Evolutionary conservation across 2,329 filamentous ascomycete species (phyloP), one percentile per base, ranked within the genome.

Genomic region (Rosellinia necatrix): DNA sequence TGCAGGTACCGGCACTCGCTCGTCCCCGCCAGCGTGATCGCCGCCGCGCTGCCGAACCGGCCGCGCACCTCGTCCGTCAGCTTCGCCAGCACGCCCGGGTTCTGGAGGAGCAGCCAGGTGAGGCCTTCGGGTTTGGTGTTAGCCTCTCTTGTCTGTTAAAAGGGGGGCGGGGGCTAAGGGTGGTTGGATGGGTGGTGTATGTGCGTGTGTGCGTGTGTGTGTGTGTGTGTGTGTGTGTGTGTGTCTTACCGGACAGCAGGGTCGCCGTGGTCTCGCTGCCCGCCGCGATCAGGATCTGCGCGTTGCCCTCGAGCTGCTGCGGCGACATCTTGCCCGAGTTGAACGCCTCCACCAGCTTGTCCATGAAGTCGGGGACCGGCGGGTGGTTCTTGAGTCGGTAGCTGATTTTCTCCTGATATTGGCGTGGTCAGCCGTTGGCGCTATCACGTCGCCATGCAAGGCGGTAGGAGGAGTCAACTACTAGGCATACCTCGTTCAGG

Each of bases 1-100:
- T 68, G 54, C 38, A 76, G 64, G 50, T 76, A 78, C 34, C 59
- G 50, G 0, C 75, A 63, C 4, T 61, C 54, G 41, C 62, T 62
- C 6, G 70, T 62, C 13, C 64, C 64, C 6, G 58, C 53, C n/a
- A 73, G 56, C 12, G 63, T 69, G 46, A 78, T 75, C 6, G 75
- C 70, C 0, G 70, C 64, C 25, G 70, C 64, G 0, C 27, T 58
- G 1, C 58, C 46, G 52, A 76, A 76, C 1, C 6, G 30, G 0
- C 58, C 55, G 3, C 74, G 70, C 7, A 78, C 64, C 62, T 78
- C 75, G 1, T 61, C 21, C 5, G 61, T 64, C n/a, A 76, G 24
- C 24, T 63, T 72, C n/a, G 64, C 40, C 10, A 70, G 55, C 9
- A 54, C 57, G 0, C 62, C 38, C 1, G 69, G 69, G 24, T 72